Conservation (phyloP, 140 eudicot genomes). For the Oenanthe javanica region DNA sequence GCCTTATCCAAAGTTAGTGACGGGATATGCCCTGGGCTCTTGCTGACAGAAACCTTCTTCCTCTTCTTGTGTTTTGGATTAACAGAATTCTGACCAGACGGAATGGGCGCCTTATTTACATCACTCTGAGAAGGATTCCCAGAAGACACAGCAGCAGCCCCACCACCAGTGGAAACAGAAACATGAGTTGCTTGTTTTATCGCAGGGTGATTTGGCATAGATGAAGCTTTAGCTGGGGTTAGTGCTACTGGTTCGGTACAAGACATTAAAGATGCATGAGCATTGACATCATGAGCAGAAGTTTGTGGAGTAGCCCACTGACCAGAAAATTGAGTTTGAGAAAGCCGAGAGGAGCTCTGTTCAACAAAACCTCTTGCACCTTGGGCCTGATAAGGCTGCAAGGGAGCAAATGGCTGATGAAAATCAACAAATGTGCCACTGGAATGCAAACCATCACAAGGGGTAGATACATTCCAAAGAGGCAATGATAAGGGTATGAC, state of each 20-base stretch:
- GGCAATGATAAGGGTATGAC: conserved; percentile 72
- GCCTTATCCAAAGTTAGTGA: conserved; percentile 20
- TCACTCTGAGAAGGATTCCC: conserved; percentile 30
- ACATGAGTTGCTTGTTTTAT: conserved; percentile 23
- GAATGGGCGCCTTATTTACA: conserved; percentile 16
- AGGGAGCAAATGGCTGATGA: conserved; percentile 45
- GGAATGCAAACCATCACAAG: conserved; percentile 41
- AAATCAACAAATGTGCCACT: conserved; percentile 40
- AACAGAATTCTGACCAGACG: conserved; percentile 36
- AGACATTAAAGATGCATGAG: conserved; percentile 40
- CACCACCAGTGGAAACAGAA: conserved; percentile 31
- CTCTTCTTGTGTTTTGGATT: conserved; percentile 54
- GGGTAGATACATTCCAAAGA: conserved; percentile 75
- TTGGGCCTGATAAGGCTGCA: conserved; percentile 54
- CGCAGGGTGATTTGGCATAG: conserved; percentile 21
- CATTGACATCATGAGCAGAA: conserved; percentile 32
- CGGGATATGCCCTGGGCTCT: conserved; percentile 20
- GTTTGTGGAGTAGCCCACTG: conserved; percentile 79
- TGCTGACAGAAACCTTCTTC: conserved; percentile 43
- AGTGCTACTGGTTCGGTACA: conserved; percentile 55
- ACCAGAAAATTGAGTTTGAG: conserved; percentile 57
- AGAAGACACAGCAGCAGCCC: conserved; percentile 20
- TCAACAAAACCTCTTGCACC: conserved; percentile 37
- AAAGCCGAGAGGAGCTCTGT: conserved; percentile 58
- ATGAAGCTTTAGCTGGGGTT: conserved; percentile 51